Evolutionary conservation across 495 filamentous ascomycete species (phyloP).

Genomic region (Penicillium robsamsonii): DNA sequence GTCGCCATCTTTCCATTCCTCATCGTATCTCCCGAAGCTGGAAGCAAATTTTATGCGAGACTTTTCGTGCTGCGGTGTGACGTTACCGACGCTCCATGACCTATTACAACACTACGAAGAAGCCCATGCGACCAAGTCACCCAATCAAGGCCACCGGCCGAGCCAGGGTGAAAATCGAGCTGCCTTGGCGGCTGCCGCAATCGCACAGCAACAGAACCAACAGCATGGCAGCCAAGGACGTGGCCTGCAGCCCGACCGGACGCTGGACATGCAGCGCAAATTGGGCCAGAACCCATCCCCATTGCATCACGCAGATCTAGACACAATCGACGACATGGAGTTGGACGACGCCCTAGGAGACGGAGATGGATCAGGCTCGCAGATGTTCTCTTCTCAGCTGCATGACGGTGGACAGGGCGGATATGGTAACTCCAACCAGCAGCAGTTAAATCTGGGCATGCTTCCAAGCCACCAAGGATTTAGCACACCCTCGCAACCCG

Average conservation of each 20-base stretch:
- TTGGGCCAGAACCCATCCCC: slow-evolving; percentile 41
- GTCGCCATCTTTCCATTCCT: slow-evolving; percentile 94
- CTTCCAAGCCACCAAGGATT: slow-evolving; percentile 73
- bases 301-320: slow-evolving; percentile 64
- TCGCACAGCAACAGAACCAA: slow-evolving; percentile 56
- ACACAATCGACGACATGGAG: slow-evolving; percentile 92
- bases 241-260: slow-evolving; percentile 41
- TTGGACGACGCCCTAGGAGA: slow-evolving; percentile 79
- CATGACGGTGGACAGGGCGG: slow-evolving; percentile 55
- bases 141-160: slow-evolving; percentile 55
- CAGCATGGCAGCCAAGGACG: slow-evolving; percentile 45
- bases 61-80: slow-evolving; percentile 89
- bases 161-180: slow-evolving; percentile 56
- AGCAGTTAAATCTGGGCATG: slow-evolving; percentile 73
- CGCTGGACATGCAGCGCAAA: slow-evolving; percentile 44
- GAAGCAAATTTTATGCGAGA: slow-evolving; percentile 97
- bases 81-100: slow-evolving; percentile 86
- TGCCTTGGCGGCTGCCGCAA: slow-evolving; percentile 54
- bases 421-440: slow-evolving; percentile 72
- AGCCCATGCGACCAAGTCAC: slow-evolving; percentile 69
- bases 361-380: slow-evolving; percentile 60
- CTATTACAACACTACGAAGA: slow-evolving; percentile 96
- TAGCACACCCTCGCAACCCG: slow-evolving; percentile 72
- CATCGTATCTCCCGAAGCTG: slow-evolving; percentile 94
- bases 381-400: slow-evolving; percentile 55